Conservation (phyloP, 2,329 filamentous ascomycete species). For the Scedosporium minutisporum region DNA sequence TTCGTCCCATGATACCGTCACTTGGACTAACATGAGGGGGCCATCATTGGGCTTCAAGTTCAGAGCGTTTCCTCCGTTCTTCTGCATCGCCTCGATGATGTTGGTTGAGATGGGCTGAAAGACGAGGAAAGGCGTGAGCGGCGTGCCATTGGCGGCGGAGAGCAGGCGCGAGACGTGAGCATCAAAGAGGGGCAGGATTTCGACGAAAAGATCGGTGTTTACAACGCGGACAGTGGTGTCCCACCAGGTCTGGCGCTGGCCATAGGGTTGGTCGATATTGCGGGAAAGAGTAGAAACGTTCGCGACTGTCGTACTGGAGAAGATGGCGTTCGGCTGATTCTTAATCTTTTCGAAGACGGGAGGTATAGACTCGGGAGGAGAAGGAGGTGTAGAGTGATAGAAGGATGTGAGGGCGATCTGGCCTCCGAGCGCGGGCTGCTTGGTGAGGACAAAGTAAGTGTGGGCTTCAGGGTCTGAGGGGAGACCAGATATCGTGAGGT, state of each 20-base stretch:
- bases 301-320: background rate
- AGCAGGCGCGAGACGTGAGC: slow-evolving; percentile 6
- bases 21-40: slow-evolving; percentile 13
- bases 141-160: slow-evolving; percentile 7
- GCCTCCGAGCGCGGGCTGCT: slow-evolving; percentile 18
- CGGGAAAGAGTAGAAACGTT: background rate
- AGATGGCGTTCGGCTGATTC: background rate
- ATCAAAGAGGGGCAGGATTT: slow-evolving; percentile 14
- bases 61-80: slow-evolving; percentile 27
- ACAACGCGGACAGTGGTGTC: slow-evolving; percentile 12
- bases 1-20: slow-evolving; percentile 14
- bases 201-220: slow-evolving; percentile 12
- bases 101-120: slow-evolving; percentile 32
- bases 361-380: background rate
- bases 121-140: slow-evolving; percentile 17
- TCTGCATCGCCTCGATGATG: slow-evolving; percentile 22
- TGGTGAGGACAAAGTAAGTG: slow-evolving; percentile 18
- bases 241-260: slow-evolving; percentile 14
- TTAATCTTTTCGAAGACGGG: background rate
- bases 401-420: slow-evolving; percentile 13
- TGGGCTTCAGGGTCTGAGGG: slow-evolving; percentile 6
- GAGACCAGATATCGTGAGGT: slow-evolving; percentile 12
- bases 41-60: slow-evolving; percentile 20
- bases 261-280: slow-evolving; percentile 9
- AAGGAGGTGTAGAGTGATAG: slow-evolving; percentile 5